phyloP scores from a whole-genome alignment of 768 basidiomycete genomes.

The Ramaria rubella region DNA sequence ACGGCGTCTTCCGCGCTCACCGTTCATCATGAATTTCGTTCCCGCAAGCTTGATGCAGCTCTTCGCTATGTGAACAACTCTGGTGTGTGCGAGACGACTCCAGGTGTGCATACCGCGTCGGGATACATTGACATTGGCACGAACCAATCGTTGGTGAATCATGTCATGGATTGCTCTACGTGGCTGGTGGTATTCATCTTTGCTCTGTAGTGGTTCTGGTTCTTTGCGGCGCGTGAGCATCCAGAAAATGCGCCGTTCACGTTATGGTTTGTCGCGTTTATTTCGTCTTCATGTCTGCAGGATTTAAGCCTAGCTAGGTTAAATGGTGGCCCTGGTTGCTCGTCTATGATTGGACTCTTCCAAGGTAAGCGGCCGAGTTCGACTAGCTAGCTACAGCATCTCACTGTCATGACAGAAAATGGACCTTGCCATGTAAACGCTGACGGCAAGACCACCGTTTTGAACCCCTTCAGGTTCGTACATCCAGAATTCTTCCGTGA shows the following conservation, averaged over 20 bases:
- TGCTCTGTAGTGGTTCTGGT: constrained; percentile 66
- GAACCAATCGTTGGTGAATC: constrained; percentile 52
- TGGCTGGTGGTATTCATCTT: not conserved
- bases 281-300: not conserved
- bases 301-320: constrained; percentile 30
- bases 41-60: not conserved
- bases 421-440: constrained; percentile 57
- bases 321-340: constrained; percentile 58
- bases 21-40: not conserved
- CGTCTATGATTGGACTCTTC: constrained; percentile 60
- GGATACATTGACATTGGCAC: constrained; percentile 54
- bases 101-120: constrained; percentile 51
- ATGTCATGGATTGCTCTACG: not conserved
- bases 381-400: too few species aligned
- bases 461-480: constrained; percentile 59
- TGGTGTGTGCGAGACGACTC: constrained; percentile 60
- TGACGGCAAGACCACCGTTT: constrained; percentile 43
- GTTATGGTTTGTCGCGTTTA: constrained; percentile 42
- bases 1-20: not conserved
- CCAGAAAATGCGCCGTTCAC: constrained; percentile 62
- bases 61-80: constrained; percentile 51
- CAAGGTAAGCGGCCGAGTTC: constrained; percentile 35
- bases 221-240: constrained; percentile 55
- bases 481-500: constrained; percentile 6
- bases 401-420: constrained; percentile 35